Conservation (phyloP, 2,329 filamentous ascomycete genomes). For the Xylariaceae sp. region DNA sequence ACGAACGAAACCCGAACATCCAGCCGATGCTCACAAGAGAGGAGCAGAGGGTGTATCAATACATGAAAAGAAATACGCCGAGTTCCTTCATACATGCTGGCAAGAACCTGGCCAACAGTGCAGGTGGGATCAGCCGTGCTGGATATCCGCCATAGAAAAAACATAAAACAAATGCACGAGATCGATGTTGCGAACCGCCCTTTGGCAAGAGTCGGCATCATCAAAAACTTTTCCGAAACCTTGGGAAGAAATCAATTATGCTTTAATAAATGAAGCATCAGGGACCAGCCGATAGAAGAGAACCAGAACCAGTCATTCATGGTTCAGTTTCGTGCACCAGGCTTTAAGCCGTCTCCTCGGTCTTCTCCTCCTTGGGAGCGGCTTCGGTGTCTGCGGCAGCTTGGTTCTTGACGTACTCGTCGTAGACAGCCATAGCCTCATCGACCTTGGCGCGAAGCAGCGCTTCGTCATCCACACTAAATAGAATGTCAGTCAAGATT, state of each 20-base stretch:
- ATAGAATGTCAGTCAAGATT: slow-evolving; percentile 27
- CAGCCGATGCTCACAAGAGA: slow-evolving; percentile 24
- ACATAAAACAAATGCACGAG: slow-evolving; percentile 30
- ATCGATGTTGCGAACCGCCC: slow-evolving; percentile 27
- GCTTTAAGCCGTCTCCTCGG: slow-evolving; percentile 48
- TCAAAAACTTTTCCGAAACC: slow-evolving; percentile 33
- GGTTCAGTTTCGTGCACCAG: slow-evolving; percentile 1
- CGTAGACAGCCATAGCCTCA: slow-evolving; percentile 93
- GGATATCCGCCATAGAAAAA: slow-evolving; percentile 15
- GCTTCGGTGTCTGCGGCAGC: slow-evolving; percentile 32
- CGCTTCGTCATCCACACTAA: slow-evolving; percentile 80
- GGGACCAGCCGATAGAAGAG: slow-evolving; percentile 11
- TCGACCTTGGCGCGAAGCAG: slow-evolving; percentile 94
- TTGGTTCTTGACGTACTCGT: slow-evolving; percentile 96
- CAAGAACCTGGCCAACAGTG: slow-evolving; percentile 20
- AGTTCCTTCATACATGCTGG: slow-evolving; percentile 21
- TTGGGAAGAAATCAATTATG: slow-evolving; percentile 25
- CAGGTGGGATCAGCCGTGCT: slow-evolving; percentile 13
- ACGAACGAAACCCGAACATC: slow-evolving; percentile 29
- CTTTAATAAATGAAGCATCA: slow-evolving; percentile 18
- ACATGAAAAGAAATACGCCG: slow-evolving; percentile 29
- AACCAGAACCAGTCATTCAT: slow-evolving; percentile 14
- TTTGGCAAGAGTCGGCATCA: slow-evolving; percentile 24
- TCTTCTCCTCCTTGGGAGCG: slow-evolving; percentile 48
- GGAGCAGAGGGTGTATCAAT: slow-evolving; percentile 34